Evolutionary conservation across 164 flowering plant species (phyloP).

Genomic region (Vitis labrusca): DNA sequence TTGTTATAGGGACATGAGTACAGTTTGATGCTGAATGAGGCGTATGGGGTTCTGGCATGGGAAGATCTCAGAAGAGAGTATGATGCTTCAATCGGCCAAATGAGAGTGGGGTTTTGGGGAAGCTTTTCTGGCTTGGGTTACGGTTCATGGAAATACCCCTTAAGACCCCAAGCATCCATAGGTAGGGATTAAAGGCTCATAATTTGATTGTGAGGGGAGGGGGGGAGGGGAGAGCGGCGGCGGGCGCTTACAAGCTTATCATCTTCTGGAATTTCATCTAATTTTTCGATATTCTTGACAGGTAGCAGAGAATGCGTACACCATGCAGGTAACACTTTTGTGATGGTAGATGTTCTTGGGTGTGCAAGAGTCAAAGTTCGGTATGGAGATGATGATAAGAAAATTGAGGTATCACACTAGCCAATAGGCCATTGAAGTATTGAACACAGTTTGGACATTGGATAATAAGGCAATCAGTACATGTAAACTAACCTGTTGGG

Average conservation of each 20-base stretch:
- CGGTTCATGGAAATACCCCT: conserved; percentile 64
- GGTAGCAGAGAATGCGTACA: conserved; percentile 76
- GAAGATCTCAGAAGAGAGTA: conserved; percentile 60
- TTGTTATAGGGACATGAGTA: conserved; percentile 60
- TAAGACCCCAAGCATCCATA: conserved; percentile 66
- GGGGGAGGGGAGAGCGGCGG: too few relatives aligned
- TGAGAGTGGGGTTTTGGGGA: conserved; percentile 19
- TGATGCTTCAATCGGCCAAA: conserved; percentile 45
- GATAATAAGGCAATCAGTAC: too few relatives aligned
- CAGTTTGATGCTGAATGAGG: conserved; percentile 58
- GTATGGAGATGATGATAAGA: conserved; percentile 52
- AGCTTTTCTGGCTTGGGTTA: conserved; percentile 20
- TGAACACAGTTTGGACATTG: too few relatives aligned
- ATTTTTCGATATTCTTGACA: conserved; percentile 16
- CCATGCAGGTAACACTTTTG: conserved; percentile 61
- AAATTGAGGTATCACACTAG: conserved; percentile 44
- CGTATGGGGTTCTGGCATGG: conserved; percentile 57
- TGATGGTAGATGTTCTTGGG: conserved; percentile 59
- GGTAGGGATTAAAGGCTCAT: conserved; percentile 23
- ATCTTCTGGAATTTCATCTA: background rate
- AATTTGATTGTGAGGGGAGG: background rate
- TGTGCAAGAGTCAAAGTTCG: conserved; percentile 68
- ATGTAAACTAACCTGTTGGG: background rate
- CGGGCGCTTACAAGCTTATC: too few relatives aligned
- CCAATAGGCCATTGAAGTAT: background rate